Evolutionary conservation across 345 rosid genomes (phyloP).

Genomic region (Luvunga scandens): DNA sequence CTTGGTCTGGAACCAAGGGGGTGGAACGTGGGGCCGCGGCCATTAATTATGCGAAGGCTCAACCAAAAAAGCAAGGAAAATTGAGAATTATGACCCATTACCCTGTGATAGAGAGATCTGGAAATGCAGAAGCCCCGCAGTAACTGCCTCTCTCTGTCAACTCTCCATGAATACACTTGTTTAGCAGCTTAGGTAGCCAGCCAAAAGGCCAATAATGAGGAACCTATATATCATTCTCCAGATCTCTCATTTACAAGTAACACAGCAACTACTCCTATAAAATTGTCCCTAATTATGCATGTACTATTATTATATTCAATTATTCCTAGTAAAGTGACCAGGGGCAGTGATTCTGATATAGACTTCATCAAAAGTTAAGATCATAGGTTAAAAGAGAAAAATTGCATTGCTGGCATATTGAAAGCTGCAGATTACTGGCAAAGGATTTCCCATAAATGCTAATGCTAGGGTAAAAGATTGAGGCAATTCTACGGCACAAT

Average conservation of each 20-base stretch:
- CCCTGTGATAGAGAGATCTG: constrained; percentile 4
- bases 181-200: no score
- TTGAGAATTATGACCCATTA: background rate
- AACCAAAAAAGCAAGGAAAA: background rate
- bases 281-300: background rate
- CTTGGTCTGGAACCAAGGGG: no score
- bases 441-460: background rate
- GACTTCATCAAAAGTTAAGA: background rate
- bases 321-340: background rate
- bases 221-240: background rate
- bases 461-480: background rate
- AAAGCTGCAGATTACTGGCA: background rate
- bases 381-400: background rate
- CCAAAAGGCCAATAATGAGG: no score
- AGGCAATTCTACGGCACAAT: constrained; percentile 1
- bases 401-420: background rate
- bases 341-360: background rate
- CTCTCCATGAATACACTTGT: background rate
- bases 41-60: background rate
- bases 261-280: background rate
- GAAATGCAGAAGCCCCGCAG: constrained; percentile 3
- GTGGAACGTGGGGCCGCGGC: background rate
- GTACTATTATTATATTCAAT: background rate
- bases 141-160: background rate
- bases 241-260: background rate